phyloP scores from a whole-genome alignment of 495 filamentous ascomycete species.

The Podospora pseudopauciseta region DNA sequence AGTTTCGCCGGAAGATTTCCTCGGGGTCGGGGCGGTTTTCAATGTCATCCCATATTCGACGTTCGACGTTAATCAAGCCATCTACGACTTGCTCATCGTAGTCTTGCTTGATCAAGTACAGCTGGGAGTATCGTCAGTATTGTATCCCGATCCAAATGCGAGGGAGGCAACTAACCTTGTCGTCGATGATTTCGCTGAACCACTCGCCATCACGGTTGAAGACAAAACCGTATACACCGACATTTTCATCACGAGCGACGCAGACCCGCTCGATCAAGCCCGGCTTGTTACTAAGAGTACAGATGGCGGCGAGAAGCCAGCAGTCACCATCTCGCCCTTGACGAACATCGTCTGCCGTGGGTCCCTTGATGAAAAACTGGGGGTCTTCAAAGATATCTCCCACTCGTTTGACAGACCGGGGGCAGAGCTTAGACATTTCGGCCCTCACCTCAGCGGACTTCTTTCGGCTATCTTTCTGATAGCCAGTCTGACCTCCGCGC shows the following conservation, averaged over 20 bases:
- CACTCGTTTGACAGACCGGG: conserved; percentile 63
- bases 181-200: conserved; percentile 85
- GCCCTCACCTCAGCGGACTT: conserved; percentile 12
- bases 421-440: conserved; percentile 36
- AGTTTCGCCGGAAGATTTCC: conserved; percentile 70
- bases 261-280: conserved; percentile 78
- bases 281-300: conserved; percentile 75
- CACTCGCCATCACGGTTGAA: conserved; percentile 93
- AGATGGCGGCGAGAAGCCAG: conserved; percentile 86
- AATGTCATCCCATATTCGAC: conserved; percentile 66
- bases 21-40: conserved; percentile 63
- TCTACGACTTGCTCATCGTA: conserved; percentile 58
- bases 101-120: conserved; percentile 78
- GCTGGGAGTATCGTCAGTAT: conserved; percentile 15
- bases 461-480: background rate
- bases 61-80: conserved; percentile 51
- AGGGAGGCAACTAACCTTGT: conserved; percentile 33
- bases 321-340: conserved; percentile 83
- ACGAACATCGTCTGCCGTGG: conserved; percentile 76
- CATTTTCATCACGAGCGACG: conserved; percentile 71
- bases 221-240: conserved; percentile 93
- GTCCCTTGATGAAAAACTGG: conserved; percentile 78
- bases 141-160: background rate
- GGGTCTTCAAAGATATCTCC: conserved; percentile 85
- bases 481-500: background rate